Evolutionary conservation across 2,329 filamentous ascomycete species (phyloP).

Genomic region (Fusarium heterosporum): DNA sequence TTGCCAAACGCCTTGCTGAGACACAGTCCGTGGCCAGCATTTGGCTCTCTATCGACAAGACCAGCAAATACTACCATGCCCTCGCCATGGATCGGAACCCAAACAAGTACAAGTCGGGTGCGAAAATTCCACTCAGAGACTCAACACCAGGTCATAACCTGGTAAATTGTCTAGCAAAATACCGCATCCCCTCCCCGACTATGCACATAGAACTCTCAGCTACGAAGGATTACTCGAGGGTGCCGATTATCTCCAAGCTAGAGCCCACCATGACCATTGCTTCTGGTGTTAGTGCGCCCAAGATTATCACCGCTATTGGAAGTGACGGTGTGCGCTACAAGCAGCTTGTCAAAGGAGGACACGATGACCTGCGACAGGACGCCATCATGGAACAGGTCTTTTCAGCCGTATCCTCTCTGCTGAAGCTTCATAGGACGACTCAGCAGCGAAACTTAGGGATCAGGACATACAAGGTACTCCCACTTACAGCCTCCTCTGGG

Average conservation of each 20-base stretch:
- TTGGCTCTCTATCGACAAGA: slow-evolving; percentile 79
- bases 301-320: slow-evolving; percentile 86
- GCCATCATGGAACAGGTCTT: slow-evolving; percentile 99
- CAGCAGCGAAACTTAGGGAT: slow-evolving; percentile 90
- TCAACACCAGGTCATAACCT: slow-evolving; percentile 72
- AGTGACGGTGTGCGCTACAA: slow-evolving; percentile 84
- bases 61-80: slow-evolving; percentile 73
- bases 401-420: slow-evolving; percentile 89
- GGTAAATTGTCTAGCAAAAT: slow-evolving; percentile 70
- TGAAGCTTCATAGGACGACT: slow-evolving; percentile 87
- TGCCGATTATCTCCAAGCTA: slow-evolving; percentile 80
- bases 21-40: slow-evolving; percentile 64
- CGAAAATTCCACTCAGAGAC: slow-evolving; percentile 73
- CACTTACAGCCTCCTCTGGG: slow-evolving; percentile 84
- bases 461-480: slow-evolving; percentile 96
- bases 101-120: slow-evolving; percentile 74
- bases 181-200: slow-evolving; percentile 86
- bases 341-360: slow-evolving; percentile 94
- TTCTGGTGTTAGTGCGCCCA: slow-evolving; percentile 90
- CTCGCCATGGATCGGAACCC: slow-evolving; percentile 75
- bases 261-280: slow-evolving; percentile 85
- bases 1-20: slow-evolving; percentile 71
- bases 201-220: slow-evolving; percentile 82
- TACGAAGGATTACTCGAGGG: slow-evolving; percentile 78
- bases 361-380: slow-evolving; percentile 96